Conservation (phyloP, 2,329 filamentous ascomycete species). For the Fusarium fracticaudum region DNA sequence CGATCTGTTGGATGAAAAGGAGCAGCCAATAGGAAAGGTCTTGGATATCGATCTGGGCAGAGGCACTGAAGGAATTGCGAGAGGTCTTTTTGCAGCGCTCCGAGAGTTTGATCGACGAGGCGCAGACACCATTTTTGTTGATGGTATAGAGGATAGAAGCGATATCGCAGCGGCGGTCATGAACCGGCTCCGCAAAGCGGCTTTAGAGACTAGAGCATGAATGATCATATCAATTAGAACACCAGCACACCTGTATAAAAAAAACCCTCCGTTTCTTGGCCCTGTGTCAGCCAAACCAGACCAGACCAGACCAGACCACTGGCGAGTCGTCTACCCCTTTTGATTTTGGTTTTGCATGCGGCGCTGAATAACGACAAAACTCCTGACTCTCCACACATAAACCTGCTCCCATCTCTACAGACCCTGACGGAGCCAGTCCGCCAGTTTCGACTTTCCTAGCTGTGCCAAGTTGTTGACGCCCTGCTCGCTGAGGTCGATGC, state of each 20-base stretch:
- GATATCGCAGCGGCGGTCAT: conserved; percentile 89
- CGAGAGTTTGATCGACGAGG: conserved; percentile 82
- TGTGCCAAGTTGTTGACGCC: conserved; percentile 94
- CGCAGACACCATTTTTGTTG: conserved; percentile 87
- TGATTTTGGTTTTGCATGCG: conserved; percentile 39
- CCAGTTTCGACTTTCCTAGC: conserved; percentile 90
- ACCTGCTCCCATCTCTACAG: conserved; percentile 57
- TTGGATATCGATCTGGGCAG: conserved; percentile 79
- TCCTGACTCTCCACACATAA: conserved; percentile 33
- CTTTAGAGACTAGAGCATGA: conserved; percentile 66
- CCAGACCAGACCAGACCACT: conserved; percentile 29
- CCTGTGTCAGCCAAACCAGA: conserved; percentile 29
- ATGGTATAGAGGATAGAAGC: conserved; percentile 82
- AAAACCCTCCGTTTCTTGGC: conserved; percentile 23
- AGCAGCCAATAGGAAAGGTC: conserved; percentile 52
- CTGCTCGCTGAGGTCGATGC: conserved; percentile 95
- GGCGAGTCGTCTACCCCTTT: conserved; percentile 34
- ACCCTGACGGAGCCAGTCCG: conserved; percentile 89
- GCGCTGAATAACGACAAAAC: conserved; percentile 45
- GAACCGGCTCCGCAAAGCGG: conserved; percentile 84
- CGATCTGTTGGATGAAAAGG: conserved; percentile 48
- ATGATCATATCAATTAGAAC: conserved; percentile 46
- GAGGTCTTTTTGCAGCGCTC: conserved; percentile 87
- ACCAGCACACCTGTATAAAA: conserved; percentile 40
- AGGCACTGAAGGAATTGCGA: conserved; percentile 78